A percentile compares a stretch with the other conserved stretches of the same genome.
These are phyloP conservation scores for Sugiyamaella pinicola DNA, from an alignment of 1,139 yeast genomes.

Conservation along the genomic window DNA sequence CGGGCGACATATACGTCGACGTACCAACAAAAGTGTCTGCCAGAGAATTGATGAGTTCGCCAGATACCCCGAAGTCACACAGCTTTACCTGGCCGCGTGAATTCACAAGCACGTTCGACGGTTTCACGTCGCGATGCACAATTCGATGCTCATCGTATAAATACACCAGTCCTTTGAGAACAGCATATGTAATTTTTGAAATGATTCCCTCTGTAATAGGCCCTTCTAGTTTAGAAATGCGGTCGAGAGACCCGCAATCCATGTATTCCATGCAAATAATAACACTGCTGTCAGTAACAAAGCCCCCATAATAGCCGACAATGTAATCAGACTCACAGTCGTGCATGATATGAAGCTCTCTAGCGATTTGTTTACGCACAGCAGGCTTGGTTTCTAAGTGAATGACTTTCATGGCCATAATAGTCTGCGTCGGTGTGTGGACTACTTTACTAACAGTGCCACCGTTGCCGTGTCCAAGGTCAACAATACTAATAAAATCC, in stretches of 20 bases:
- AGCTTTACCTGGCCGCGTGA: slow-evolving; percentile 78
- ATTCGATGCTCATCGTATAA: slow-evolving; percentile 80
- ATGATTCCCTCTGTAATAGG: slow-evolving; percentile 67
- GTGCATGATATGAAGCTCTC: slow-evolving; percentile 88
- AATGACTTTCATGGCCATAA: slow-evolving; percentile 89
- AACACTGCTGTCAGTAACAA: slow-evolving; percentile 61
- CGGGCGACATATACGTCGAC: slow-evolving; percentile 97
- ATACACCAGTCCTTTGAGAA: slow-evolving; percentile 78
- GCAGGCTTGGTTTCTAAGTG: slow-evolving; percentile 82
- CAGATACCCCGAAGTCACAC: slow-evolving; percentile 92
- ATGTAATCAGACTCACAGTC: slow-evolving; percentile 82
- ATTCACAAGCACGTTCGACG: slow-evolving; percentile 81
- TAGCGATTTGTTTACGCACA: slow-evolving; percentile 79
- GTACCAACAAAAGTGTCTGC: slow-evolving; percentile 99
- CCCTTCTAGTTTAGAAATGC: slow-evolving; percentile 57
- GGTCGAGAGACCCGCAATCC: slow-evolving; percentile 91
- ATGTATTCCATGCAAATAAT: slow-evolving; percentile 94
- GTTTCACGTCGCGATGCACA: slow-evolving; percentile 91
- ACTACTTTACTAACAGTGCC: slow-evolving; percentile 89
- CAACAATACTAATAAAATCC: slow-evolving; percentile 73
- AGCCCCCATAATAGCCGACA: slow-evolving; percentile 89
- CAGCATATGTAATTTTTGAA: slow-evolving; percentile 73
- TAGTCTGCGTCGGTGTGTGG: slow-evolving; percentile 83
- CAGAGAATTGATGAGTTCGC: slow-evolving; percentile 86
- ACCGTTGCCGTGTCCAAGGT: slow-evolving; percentile 89